Base-by-base conservation (phyloP, 208 protist genomes). In the Trypanosoma scelopori region DNA sequence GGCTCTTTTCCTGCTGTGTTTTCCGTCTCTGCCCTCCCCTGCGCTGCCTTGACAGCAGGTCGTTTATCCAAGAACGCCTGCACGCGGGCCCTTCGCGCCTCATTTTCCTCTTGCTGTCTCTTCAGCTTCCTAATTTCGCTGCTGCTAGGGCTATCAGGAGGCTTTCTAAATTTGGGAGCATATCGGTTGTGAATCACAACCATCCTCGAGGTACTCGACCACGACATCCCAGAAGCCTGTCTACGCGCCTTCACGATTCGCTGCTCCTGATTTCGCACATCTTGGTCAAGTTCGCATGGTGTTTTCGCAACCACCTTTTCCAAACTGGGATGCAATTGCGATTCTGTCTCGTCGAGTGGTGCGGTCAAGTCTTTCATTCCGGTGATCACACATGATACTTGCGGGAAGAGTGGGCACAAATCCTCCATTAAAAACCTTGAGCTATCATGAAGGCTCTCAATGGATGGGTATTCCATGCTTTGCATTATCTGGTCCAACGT, bases 61-160 rank as follows among this genome's bases (percentile, higher is more conserved):
- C 84, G 84, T 48, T 64, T 69, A 46, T 74, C 75, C 69, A 91
- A 76, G 57, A 84, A 87, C 12, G 84, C 80, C 52, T 78, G 69
- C 22, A 91, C 80, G 42, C 84, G 78, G 69, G 84, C 78, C 32
- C 76, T 73, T 32, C 84, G 78, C 71, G 87, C 84, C 60, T 87
- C 81, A 71, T 82, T 85, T 25, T 74, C 73, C 48, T 75, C 61
- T 57, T 79, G 69, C 41, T 63, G 53, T 46, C 39, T 65, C 46
- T 63, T 30, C 22, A 52, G 20, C 59, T 35, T 50, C 23, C 28
- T 47, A 3, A 71, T 13, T 28, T 37, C 12, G 28, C 55, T 39
- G 49, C 22, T 57, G 50, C 64, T 41, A 27, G 20, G 55, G 0
- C n/a, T 39, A 20, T 46, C 41, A 42, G 37, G 25, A 23, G 20